phyloP scores from a whole-genome alignment of 768 basidiomycete species.

The Leccinellum rugosiceps region DNA sequence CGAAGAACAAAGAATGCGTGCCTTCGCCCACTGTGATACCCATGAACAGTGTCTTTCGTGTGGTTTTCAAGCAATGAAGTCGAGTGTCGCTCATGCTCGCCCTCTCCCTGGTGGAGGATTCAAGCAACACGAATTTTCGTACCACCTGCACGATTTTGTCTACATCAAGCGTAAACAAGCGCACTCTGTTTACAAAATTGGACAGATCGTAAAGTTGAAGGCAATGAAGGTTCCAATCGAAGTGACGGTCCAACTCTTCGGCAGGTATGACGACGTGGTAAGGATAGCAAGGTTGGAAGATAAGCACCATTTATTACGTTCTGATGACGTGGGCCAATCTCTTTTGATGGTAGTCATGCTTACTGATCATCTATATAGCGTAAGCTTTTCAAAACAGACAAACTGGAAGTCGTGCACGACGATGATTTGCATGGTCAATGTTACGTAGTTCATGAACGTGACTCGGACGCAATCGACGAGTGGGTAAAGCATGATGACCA shows the following conservation, averaged over 20 bases:
- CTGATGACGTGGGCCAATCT: constrained; percentile 41
- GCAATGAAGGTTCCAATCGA: constrained; percentile 25
- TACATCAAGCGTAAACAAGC: constrained; percentile 43
- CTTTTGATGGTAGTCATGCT: background rate
- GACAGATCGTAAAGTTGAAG: constrained; percentile 48
- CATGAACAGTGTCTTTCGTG: constrained; percentile 52
- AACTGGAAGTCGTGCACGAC: constrained; percentile 25
- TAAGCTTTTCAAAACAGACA: constrained; percentile 41
- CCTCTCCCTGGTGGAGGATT: constrained; percentile 34
- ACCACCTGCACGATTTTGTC: constrained; percentile 61
- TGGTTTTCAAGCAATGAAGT: constrained; percentile 31
- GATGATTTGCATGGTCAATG: constrained; percentile 53
- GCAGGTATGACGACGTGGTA: constrained; percentile 43
- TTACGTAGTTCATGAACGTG: constrained; percentile 40
- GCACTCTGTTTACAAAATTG: constrained; percentile 43
- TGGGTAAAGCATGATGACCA: constrained; percentile 57
- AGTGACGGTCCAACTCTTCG: constrained; percentile 41
- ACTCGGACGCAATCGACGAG: constrained; percentile 28
- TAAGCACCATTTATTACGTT: constrained; percentile 20
- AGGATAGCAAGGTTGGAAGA: constrained; percentile 15
- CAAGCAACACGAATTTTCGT: constrained; percentile 41
- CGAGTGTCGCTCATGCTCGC: constrained; percentile 23
- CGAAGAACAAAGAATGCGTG: constrained; percentile 26
- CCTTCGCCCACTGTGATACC: constrained; percentile 28
- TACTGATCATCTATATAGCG: constrained; percentile 21